Base-by-base conservation (phyloP, 108 stramenopile species). In the Cyclostephanos tholiformis region DNA sequence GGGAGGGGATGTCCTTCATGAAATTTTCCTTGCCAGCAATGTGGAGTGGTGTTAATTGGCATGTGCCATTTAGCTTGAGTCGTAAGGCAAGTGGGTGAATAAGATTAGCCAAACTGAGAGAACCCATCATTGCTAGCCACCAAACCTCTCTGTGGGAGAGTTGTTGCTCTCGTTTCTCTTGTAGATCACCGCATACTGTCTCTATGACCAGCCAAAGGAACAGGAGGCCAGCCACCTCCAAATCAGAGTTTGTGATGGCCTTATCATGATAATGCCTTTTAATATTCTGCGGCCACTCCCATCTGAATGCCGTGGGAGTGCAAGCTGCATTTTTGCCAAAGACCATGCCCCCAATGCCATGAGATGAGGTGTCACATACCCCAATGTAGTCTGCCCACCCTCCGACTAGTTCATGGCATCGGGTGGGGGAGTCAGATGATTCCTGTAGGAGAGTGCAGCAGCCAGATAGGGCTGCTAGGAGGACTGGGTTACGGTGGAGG, bases 191-290 rank as follows among this genome's bases (percentile, higher is more conserved):
- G 32, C 52, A 53, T 1, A 43, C 51, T 0, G 19, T 27, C 20
- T 72, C 71, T 59, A 80, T 68, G 1, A 72, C 67, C 0, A 80
- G 53, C 67, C 71, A 80, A n/a, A 69, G 11, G 17, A 80, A 27
- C 0, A 69, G 29, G 13, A 79, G 29, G 12, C 71, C 85, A 17
- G 67, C 85, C 60, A 80, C 38, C 38, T 83, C 78, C 16, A 80
- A 36, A 20, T 86, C 79, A 2, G 75, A 74, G 64, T 84, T 81
- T 61, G 70, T 76, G 55, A 84, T 75, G 0, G 56, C 16, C 0
- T 44, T 66, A 67, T 30, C 74, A 82, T 26, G 68, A 6, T 6
- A 16, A 63, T 14, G 72, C 0, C 19, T 17, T 3, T 43, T 48
- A 10, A 90, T 72, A 6, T 59, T 41, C 12, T 60, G 2, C 2